Base-by-base conservation (phyloP, 495 filamentous ascomycete species). In the Tuber indicum region DNA sequence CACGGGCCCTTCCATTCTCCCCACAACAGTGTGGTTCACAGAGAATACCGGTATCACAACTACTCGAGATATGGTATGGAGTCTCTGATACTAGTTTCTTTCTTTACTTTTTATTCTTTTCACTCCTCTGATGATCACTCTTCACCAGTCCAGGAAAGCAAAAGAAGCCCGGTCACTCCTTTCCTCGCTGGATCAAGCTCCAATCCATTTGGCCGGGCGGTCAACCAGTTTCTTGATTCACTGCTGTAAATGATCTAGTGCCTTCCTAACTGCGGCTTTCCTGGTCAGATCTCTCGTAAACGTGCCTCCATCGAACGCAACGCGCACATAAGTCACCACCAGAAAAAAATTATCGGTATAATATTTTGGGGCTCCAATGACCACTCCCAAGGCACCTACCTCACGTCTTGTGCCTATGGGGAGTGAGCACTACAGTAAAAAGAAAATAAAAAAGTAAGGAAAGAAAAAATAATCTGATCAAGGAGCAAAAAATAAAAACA, bases 1-100 rank as follows among this genome's bases (percentile, higher is more conserved):
- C 74, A 66, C 58, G 74, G 42, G 46, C 8, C 32, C 41, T 71
- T 42, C n/a, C 75, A 62, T 52, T 39, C 32, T 42, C 52, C 41
- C 45, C 41, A 58, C 43, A 75, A 49, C 52, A 47, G 69, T 52
- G 49, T 47, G 74, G 26, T 36, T 71, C 70, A 43, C 70, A 70
- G n/a, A 47, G 44, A n/a, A 75, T n/a, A n/a, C n/a, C n/a, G n/a
- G n/a, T 42, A 62, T 62, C 58, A 62, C 58, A 62, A 62, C 58
- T 26, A 45, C 44, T 44, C 43, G 43, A 39, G 39, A 39, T 12
- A 26, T 4, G 58, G 58, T 62, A 62, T 32, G 58, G 26, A 62
- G 58, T 62, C n/a, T 62, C 58, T 62, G n/a, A 32, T 62, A 62
- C 26, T 62, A 62, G 52, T 26, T 62, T 16, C 14, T 26, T 32